Evolutionary conservation across 2,329 filamentous ascomycete genomes (phyloP).

Genomic region (Cylindrodendrum hubeiense): DNA sequence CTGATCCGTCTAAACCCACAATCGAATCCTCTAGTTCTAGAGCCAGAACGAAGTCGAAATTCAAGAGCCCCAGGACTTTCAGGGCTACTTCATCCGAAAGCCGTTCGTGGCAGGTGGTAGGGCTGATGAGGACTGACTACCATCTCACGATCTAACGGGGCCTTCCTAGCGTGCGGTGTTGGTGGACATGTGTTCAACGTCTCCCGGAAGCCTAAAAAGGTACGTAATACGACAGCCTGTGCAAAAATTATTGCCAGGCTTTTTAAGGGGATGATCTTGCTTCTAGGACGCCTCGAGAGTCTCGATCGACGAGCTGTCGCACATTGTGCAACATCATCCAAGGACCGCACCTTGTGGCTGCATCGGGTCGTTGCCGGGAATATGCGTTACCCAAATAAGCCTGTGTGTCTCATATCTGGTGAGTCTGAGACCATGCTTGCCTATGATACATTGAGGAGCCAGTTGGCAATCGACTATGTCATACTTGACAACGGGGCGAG

Average conservation of each 20-base stretch:
- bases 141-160: not conserved
- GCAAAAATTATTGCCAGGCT: not conserved
- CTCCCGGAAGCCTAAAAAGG: not conserved
- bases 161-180: not conserved
- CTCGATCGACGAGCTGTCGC: not conserved
- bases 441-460: not conserved
- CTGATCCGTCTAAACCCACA: constrained; percentile 29
- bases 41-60: constrained; percentile 5
- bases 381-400: not conserved
- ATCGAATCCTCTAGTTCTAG: constrained; percentile 17
- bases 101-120: not conserved
- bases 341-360: not conserved
- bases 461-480: not conserved
- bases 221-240: not conserved
- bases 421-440: not conserved
- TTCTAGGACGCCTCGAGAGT: not conserved
- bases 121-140: not conserved
- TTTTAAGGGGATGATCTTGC: not conserved
- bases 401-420: not conserved
- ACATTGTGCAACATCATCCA: not conserved
- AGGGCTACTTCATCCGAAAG: not conserved
- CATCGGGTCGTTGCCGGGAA: not conserved
- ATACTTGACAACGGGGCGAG: not conserved
- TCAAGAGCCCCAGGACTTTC: not conserved
- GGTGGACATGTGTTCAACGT: not conserved